These are phyloP conservation scores for Yamadazyma atlantica DNA, from an alignment of 1,139 yeast genomes.

Conservation along the genomic window DNA sequence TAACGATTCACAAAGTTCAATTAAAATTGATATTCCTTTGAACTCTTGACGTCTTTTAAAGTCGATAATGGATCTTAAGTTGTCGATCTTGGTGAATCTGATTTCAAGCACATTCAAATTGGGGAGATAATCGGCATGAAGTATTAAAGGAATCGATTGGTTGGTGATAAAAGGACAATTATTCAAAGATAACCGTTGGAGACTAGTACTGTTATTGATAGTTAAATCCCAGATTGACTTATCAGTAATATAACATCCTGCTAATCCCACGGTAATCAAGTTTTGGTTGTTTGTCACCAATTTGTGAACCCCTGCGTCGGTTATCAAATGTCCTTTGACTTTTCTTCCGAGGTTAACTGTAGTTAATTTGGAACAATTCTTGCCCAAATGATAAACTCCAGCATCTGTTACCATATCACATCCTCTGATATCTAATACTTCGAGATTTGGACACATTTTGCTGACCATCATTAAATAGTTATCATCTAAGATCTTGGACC, in stretches of 20 bases:
- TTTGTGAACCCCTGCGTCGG: conserved; percentile 65
- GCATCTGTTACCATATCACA: conserved; percentile 78
- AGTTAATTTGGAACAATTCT: conserved; percentile 54
- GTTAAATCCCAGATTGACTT: conserved; percentile 81
- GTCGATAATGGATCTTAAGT: conserved; percentile 63
- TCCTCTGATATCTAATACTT: conserved; percentile 75
- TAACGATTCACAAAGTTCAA: conserved; percentile 76
- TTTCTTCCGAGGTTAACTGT: conserved; percentile 81
- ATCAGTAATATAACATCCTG: conserved; percentile 84
- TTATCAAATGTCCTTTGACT: conserved; percentile 61
- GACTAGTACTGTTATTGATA: conserved; percentile 47
- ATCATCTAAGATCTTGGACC: conserved; percentile 68
- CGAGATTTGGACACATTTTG: conserved; percentile 56
- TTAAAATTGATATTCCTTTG: conserved; percentile 52
- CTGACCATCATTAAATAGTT: conserved; percentile 52
- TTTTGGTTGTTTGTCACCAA: conserved; percentile 54
- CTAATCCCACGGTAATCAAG: conserved; percentile 76
- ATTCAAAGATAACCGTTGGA: conserved; percentile 75
- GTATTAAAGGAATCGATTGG: conserved; percentile 61
- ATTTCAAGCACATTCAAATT: conserved; percentile 75
- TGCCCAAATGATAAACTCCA: conserved; percentile 67
- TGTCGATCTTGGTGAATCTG: conserved; percentile 60
- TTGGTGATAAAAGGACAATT: conserved; percentile 69
- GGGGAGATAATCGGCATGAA: conserved; percentile 55
- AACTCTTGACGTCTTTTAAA: conserved; percentile 64